Percentiles rank a stretch among this genome's conserved stretches.
Evolutionary conservation across 73 alveolate species (phyloP).

Genomic region (Uronychia binucleata): DNA sequence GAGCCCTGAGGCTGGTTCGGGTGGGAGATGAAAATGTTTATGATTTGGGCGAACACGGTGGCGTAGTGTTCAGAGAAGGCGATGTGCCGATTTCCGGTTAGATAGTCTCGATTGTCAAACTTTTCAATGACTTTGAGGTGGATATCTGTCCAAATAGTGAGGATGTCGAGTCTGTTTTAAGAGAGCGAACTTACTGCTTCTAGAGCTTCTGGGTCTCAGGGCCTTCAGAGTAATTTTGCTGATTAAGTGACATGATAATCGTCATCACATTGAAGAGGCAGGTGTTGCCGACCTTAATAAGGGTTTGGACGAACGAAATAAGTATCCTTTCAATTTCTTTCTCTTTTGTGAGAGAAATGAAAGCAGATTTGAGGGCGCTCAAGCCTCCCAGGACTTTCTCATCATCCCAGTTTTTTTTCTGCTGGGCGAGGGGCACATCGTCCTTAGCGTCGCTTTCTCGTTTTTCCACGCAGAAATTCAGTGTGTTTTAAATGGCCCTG

Average conservation of each 20-base stretch:
- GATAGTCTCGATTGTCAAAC: conserved; percentile 9
- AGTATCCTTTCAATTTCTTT: neutral
- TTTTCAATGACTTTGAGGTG: conserved; percentile 7
- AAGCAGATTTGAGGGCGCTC: neutral
- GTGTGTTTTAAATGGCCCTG: conserved; percentile 3
- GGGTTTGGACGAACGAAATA: neutral
- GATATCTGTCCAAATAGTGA: neutral
- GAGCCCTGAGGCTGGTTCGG: conserved; percentile 11
- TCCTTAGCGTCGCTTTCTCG: conserved; percentile 3
- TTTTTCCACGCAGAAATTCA: neutral
- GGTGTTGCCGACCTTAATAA: neutral
- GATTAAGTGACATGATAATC: neutral
- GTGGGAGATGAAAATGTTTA: conserved; percentile 6
- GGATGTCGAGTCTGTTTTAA: neutral
- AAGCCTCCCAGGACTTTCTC: neutral
- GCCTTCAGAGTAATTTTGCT: neutral
- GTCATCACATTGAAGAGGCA: neutral
- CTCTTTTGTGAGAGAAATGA: neutral
- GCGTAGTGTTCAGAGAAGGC: conserved; percentile 6
- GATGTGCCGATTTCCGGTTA: conserved; percentile 22
- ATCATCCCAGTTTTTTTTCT: neutral
- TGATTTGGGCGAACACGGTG: conserved; percentile 7
- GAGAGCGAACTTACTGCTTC: conserved; percentile 5
- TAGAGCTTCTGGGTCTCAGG: neutral
- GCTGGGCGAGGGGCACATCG: conserved; percentile 7